These are phyloP conservation scores for Brassica nigra DNA, from an alignment of 345 rosid genomes.

Conservation along the genomic window DNA sequence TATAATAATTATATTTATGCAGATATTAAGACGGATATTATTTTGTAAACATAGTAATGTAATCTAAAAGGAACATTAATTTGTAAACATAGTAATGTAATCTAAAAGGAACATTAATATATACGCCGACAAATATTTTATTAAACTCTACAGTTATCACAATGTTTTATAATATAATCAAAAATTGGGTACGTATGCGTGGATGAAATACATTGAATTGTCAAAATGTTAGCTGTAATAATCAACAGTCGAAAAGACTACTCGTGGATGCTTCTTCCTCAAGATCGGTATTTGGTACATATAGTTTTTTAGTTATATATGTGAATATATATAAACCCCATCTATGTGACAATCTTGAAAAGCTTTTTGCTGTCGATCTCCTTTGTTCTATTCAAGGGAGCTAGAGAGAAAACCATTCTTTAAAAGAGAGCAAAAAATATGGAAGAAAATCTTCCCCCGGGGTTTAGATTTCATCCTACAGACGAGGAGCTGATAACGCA, in stretches of 20 bases:
- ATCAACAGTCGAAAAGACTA: constrained; percentile 45
- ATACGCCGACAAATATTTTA: constrained; percentile 46
- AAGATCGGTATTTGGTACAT: constrained; percentile 44
- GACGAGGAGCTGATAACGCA: constrained; percentile 94
- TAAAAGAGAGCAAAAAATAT: constrained; percentile 28
- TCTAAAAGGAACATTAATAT: constrained; percentile 53
- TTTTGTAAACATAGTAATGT: constrained; percentile 27
- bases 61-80: constrained; percentile 54
- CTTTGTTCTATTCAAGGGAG: constrained; percentile 24
- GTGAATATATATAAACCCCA: constrained; percentile 30
- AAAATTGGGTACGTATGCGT: neutral
- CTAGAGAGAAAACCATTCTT: constrained; percentile 6
- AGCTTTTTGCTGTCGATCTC: constrained; percentile 30
- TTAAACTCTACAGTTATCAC: constrained; percentile 8
- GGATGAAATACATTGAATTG: constrained; percentile 40
- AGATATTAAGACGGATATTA: constrained; percentile 35
- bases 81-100: constrained; percentile 32
- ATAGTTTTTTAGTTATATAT: constrained; percentile 26
- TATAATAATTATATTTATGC: constrained; percentile 29
- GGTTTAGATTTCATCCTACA: constrained; percentile 96
- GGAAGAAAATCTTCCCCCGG: constrained; percentile 95
- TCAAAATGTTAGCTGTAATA: constrained; percentile 91
- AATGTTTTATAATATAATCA: neutral
- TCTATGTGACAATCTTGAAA: constrained; percentile 38
- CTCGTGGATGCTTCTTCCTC: constrained; percentile 54